A percentile compares a stretch with the other conserved stretches of the same genome.
Evolutionary conservation across 2,329 filamentous ascomycete species (phyloP).

Genomic region (Cercospora zeina): DNA sequence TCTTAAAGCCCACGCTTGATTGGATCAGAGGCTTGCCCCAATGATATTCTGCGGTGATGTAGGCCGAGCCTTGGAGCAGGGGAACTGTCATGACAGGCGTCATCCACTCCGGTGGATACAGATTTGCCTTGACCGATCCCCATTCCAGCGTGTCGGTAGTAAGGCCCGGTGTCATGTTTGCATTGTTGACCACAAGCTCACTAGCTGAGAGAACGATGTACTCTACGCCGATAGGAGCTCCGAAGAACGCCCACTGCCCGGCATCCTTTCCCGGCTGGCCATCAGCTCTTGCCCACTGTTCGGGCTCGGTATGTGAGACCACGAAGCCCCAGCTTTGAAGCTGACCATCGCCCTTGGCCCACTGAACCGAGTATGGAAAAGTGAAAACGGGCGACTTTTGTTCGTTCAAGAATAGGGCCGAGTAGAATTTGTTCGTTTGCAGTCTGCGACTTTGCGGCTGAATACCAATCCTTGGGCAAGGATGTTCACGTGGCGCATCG

Average conservation of each 20-base stretch:
- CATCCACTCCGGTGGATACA: constrained; percentile 54
- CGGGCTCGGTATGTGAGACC: constrained; percentile 70
- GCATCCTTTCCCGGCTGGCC: constrained; percentile 30
- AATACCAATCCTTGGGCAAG: constrained; percentile 44
- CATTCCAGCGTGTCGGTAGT: constrained; percentile 55
- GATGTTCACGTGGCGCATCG: constrained; percentile 46
- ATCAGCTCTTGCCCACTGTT: constrained; percentile 56
- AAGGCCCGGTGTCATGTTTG: constrained; percentile 46
- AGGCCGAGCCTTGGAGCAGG: constrained; percentile 85
- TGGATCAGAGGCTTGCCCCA: constrained; percentile 69
- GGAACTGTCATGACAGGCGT: constrained; percentile 71
- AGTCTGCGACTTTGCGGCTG: constrained; percentile 50
- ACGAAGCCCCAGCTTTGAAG: constrained; percentile 72
- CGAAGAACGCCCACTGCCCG: constrained; percentile 66
- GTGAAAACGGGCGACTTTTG: constrained; percentile 71
- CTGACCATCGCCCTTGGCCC: constrained; percentile 43
- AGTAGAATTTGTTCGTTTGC: constrained; percentile 69
- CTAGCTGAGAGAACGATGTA: constrained; percentile 76
- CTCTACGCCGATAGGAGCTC: constrained; percentile 79
- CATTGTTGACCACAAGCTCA: constrained; percentile 56
- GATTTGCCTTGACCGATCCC: constrained; percentile 66
- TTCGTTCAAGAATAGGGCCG: constrained; percentile 74
- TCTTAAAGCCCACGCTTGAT: constrained; percentile 71
- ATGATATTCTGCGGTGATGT: constrained; percentile 75
- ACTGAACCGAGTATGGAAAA: constrained; percentile 58